Conservation (phyloP, 2,329 filamentous ascomycete species). For the Pseudogymnoascus sp. region DNA sequence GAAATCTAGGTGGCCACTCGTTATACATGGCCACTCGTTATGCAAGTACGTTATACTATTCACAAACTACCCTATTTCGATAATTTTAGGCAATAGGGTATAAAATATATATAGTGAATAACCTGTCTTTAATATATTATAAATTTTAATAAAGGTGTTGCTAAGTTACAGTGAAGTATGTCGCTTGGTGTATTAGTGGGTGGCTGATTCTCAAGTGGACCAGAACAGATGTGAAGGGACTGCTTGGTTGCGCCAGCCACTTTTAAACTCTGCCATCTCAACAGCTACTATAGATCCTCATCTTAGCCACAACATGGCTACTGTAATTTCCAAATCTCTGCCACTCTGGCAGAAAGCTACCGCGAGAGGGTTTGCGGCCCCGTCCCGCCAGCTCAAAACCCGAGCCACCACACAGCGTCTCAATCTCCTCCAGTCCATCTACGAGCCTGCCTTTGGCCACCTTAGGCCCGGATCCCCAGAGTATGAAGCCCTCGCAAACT, state of each 20-base stretch:
- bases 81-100: background rate
- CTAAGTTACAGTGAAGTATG: background rate
- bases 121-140: background rate
- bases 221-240: background rate
- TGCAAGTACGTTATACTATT: background rate
- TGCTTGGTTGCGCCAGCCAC: background rate
- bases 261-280: background rate
- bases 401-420: background rate
- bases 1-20: no score
- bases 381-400: background rate
- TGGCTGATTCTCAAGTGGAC: background rate
- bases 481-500: slow-evolving; percentile 17
- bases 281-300: background rate
- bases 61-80: background rate
- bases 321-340: background rate
- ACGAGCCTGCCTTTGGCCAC: background rate
- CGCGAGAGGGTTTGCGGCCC: background rate
- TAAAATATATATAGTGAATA: background rate
- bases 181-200: background rate
- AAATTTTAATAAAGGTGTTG: background rate
- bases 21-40: no score
- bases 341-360: background rate
- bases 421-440: background rate
- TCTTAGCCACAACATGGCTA: background rate
- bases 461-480: slow-evolving; percentile 12